Conservation (phyloP, 805 yeast genomes). For the Monosporozyma aquatica region DNA sequence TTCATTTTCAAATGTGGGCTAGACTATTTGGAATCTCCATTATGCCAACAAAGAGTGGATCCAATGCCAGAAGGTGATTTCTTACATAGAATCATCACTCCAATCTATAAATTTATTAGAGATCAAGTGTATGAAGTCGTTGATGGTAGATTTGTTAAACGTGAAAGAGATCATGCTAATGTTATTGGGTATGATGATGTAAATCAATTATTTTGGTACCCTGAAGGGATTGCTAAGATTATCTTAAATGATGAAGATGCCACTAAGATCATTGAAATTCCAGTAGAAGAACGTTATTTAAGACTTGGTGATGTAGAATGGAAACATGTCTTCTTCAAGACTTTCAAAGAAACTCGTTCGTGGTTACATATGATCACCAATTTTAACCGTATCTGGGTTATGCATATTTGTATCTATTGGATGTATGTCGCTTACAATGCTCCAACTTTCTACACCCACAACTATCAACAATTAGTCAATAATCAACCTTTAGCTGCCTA, state of each 20-base stretch:
- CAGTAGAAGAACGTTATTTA: slow-evolving; percentile 80
- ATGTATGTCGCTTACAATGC: slow-evolving; percentile 90
- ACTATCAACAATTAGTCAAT: slow-evolving; percentile 74
- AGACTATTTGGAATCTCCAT: slow-evolving; percentile 81
- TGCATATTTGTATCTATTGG: slow-evolving; percentile 87
- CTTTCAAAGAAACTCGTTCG: slow-evolving; percentile 90
- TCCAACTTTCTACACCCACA: slow-evolving; percentile 79
- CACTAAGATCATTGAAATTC: slow-evolving; percentile 80
- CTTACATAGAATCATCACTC: slow-evolving; percentile 86
- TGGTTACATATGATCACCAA: slow-evolving; percentile 95
- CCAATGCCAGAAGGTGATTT: slow-evolving; percentile 84
- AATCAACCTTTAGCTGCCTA: slow-evolving; percentile 86
- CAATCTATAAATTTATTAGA: slow-evolving; percentile 72
- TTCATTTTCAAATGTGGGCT: slow-evolving; percentile 91
- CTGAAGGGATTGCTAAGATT: slow-evolving; percentile 94
- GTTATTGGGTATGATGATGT: slow-evolving; percentile 94
- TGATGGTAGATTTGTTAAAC: slow-evolving; percentile 74
- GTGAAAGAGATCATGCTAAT: slow-evolving; percentile 77
- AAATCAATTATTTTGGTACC: slow-evolving; percentile 98
- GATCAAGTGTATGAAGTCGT: slow-evolving; percentile 73
- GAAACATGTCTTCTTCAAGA: slow-evolving; percentile 88
- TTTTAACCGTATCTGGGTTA: slow-evolving; percentile 96
- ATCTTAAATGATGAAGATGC: slow-evolving; percentile 79
- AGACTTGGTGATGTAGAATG: slow-evolving; percentile 89
- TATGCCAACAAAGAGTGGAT: slow-evolving; percentile 79